These are phyloP conservation scores for Calonectria multiphialidica DNA, from an alignment of 2,329 filamentous ascomycete species.

Conservation along the genomic window DNA sequence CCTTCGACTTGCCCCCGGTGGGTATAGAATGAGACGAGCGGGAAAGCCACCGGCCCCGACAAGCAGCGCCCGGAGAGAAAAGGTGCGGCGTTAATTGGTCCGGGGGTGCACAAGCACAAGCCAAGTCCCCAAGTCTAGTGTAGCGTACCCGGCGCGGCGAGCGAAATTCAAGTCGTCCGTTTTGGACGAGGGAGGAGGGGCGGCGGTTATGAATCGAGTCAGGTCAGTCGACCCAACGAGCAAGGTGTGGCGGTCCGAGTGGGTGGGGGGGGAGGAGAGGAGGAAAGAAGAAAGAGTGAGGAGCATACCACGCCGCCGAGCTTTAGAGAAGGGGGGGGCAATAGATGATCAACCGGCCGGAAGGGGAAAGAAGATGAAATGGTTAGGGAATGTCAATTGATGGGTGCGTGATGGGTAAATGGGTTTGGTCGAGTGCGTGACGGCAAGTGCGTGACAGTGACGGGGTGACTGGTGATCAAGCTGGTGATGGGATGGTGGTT, in stretches of 20 bases:
- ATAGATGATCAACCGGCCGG: neutral
- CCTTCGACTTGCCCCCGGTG: constrained; percentile 6
- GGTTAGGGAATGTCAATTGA: neutral
- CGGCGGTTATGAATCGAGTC: constrained; percentile 35
- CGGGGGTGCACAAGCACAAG: neutral
- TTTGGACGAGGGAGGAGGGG: neutral
- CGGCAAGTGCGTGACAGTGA: neutral
- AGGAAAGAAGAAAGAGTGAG: neutral
- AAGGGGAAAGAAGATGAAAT: neutral
- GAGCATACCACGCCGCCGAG: too few species aligned
- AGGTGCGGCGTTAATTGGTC: constrained; percentile 16
- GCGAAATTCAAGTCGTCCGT: constrained; percentile 24
- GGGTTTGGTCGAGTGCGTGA: neutral
- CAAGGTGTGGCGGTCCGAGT: constrained; percentile 28
- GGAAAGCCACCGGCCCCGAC: neutral
- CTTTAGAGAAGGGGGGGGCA: too few species aligned
- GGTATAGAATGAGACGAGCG: neutral
- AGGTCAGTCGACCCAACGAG: constrained; percentile 39
- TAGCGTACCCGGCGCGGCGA: constrained; percentile 24
- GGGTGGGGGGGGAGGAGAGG: constrained; percentile 13
- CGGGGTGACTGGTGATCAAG: neutral
- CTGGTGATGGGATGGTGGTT: neutral
- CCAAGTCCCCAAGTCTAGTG: constrained; percentile 19
- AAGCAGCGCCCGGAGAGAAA: constrained; percentile 3
- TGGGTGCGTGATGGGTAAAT: neutral